Percentiles rank a stretch among this genome's conserved stretches.
Conservation (phyloP, 2,329 filamentous ascomycete genomes). For the Calonectria henricotiae region DNA sequence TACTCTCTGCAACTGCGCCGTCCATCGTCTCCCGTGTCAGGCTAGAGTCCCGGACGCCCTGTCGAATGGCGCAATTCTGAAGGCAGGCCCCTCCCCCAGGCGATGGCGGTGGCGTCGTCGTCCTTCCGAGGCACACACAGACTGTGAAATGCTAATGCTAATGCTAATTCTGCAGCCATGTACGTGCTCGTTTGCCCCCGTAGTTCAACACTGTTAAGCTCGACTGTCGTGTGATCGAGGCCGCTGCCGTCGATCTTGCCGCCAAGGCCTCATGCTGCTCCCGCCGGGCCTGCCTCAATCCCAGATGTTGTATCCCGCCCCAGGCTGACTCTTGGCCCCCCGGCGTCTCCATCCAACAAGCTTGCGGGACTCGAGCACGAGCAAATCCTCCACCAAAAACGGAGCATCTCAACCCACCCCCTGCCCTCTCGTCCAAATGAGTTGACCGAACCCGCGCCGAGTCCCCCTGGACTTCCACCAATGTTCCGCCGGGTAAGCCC, state of each 20-base stretch:
- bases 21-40: background rate
- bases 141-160: background rate
- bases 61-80: constrained; percentile 4
- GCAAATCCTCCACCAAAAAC: background rate
- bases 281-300: background rate
- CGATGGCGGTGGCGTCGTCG: background rate
- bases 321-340: constrained; percentile 10
- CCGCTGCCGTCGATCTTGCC: background rate
- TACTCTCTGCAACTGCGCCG: background rate
- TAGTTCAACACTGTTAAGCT: background rate
- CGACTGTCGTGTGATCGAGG: constrained; percentile 13
- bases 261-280: constrained; percentile 1
- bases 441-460: constrained; percentile 37
- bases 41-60: background rate
- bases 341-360: constrained; percentile 28
- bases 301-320: background rate
- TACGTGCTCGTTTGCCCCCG: too few relatives aligned
- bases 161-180: too few relatives aligned
- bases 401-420: background rate
- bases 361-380: constrained; percentile 32
- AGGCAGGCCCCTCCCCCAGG: background rate
- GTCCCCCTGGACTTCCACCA: constrained; percentile 21
- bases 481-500: background rate
- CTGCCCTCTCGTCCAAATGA: constrained; percentile 35
- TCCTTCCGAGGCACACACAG: background rate